Conservation (phyloP, 768 basidiomycete genomes). For the Lactarius quietus region DNA sequence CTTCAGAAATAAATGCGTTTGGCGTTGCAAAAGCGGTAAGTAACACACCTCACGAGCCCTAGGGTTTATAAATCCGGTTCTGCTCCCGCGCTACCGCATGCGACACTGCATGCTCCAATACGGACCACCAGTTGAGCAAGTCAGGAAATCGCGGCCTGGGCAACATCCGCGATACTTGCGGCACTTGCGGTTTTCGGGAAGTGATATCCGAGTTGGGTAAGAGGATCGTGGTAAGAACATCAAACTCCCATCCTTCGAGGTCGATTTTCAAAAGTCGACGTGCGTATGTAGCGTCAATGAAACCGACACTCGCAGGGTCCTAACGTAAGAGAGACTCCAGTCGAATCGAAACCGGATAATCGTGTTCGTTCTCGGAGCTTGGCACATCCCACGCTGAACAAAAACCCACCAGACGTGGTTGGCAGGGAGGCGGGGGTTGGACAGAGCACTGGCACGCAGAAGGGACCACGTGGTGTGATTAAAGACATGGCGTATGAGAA, state of each 20-base stretch:
- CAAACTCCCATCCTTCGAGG: conserved; percentile 48
- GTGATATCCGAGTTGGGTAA: conserved; percentile 33
- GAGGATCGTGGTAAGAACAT: conserved; percentile 40
- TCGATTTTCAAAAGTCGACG: conserved; percentile 47
- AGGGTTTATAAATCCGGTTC: conserved; percentile 35
- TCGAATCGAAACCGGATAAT: conserved; percentile 36
- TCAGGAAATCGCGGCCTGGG: conserved; percentile 34
- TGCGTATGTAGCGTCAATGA: conserved; percentile 28
- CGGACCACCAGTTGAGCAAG: conserved; percentile 44
- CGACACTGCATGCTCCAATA: conserved; percentile 45
- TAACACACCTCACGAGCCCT: conserved; percentile 34
- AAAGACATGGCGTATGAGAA: conserved; percentile 52
- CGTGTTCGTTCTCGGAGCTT: conserved; percentile 31
- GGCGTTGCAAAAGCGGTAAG: not conserved
- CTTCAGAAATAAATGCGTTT: conserved; percentile 17
- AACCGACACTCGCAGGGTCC: conserved; percentile 38
- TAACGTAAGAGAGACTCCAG: conserved; percentile 42
- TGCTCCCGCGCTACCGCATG: conserved; percentile 47
- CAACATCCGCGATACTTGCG: conserved; percentile 47
- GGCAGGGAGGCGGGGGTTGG: conserved; percentile 30
- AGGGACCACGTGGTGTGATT: conserved; percentile 37
- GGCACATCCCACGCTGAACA: conserved; percentile 15
- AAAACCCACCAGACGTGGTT: conserved; percentile 10
- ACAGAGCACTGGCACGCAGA: conserved; percentile 18
- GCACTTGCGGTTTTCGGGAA: conserved; percentile 33